Evolutionary conservation across 768 basidiomycete genomes (phyloP), one percentile per base, ranked within the genome.

Genomic region (Guyanaporus albipodus): DNA sequence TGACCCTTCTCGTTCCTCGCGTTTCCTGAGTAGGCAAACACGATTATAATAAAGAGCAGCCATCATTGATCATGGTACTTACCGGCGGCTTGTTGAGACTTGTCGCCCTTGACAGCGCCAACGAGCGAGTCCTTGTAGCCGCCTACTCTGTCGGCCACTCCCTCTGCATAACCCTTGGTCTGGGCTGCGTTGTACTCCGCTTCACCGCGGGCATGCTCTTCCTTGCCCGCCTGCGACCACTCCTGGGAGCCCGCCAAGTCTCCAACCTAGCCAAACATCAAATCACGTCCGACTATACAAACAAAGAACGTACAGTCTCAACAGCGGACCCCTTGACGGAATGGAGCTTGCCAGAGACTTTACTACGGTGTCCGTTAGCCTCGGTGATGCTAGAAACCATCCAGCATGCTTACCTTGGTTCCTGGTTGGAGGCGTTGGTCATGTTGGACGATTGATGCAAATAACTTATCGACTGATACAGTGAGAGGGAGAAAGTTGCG

Each of bases 31-130:
- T n/a, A n/a, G 17, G 2, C 17, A 10, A 19, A 7, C 9, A 6
- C 17, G 22, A 39, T 15, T 2, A 35, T 22, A n/a, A n/a, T 8
- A 9, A n/a, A 1, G 4, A 15, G 8, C 3, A 3, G 1, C 3
- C 0, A 18, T 1, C 8, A 14, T 17, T 4, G 5, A 8, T 8
- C 6, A 4, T 11, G 5, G 14, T 5, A 52, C 69, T 40, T 48
- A 78, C 80, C 79, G 15, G 68, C n/a, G 15, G 53, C 45, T 61
- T 83, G 70, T 58, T 79, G 76, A n/a, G 64, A 32, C 53, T 72
- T 70, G 60, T 82, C 82, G 22, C 79, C 81, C n/a, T 67, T 72
- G 38, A 83, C 50, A 9, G 80, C 76, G 27, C 80, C 80, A 28
- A 77, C 66, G 26, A 82, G 63, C 34, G 75, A 57, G 43, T 82